A percentile compares a stretch with the other conserved stretches of the same genome.
These are phyloP conservation scores for Microstegium vimineum DNA, from an alignment of 176 grass and related monocot genomes.

Conservation along the genomic window DNA sequence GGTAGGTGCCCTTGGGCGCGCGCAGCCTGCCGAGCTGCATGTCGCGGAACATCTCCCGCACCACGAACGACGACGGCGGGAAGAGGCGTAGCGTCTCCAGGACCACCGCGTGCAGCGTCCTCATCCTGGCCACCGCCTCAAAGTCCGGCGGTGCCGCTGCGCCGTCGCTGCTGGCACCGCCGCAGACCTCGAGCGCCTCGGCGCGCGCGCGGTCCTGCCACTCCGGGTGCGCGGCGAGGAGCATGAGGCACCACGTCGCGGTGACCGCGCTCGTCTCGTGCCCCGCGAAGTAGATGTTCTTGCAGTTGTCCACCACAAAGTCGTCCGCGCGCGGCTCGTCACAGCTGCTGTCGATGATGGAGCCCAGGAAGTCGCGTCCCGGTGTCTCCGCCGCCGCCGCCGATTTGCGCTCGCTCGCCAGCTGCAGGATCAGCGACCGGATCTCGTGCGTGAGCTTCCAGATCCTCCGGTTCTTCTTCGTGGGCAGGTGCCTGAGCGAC, in stretches of 20 bases:
- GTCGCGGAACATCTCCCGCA: conserved; percentile 46
- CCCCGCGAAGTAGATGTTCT: conserved; percentile 84
- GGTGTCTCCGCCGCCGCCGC: not conserved
- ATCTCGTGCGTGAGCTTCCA: conserved; percentile 53
- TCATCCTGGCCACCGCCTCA: conserved; percentile 49
- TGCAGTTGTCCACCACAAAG: conserved; percentile 96
- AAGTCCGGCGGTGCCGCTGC: conserved; percentile 7
- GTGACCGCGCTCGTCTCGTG: conserved; percentile 71
- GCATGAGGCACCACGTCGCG: conserved; percentile 82
- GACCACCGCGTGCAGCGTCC: conserved; percentile 54
- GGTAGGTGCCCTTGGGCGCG: conserved; percentile 45
- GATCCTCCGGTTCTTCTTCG: conserved; percentile 45
- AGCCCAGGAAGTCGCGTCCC: conserved; percentile 27
- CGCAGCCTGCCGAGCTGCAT: conserved; percentile 40
- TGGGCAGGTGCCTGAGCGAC: conserved; percentile 55
- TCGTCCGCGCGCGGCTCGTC: conserved; percentile 32
- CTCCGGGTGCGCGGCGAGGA: conserved; percentile 65
- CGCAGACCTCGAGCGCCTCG: conserved; percentile 47
- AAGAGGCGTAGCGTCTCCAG: conserved; percentile 70
- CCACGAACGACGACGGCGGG: conserved; percentile 55
- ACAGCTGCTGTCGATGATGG: conserved; percentile 39
- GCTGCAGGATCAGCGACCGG: conserved; percentile 38
- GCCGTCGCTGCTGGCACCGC: not conserved
- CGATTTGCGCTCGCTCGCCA: conserved; percentile 20
- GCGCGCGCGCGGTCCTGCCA: conserved; percentile 65